These are phyloP conservation scores for Pinus tabuliformis DNA, from an alignment of 75 land plant species.

Conservation along the genomic window DNA sequence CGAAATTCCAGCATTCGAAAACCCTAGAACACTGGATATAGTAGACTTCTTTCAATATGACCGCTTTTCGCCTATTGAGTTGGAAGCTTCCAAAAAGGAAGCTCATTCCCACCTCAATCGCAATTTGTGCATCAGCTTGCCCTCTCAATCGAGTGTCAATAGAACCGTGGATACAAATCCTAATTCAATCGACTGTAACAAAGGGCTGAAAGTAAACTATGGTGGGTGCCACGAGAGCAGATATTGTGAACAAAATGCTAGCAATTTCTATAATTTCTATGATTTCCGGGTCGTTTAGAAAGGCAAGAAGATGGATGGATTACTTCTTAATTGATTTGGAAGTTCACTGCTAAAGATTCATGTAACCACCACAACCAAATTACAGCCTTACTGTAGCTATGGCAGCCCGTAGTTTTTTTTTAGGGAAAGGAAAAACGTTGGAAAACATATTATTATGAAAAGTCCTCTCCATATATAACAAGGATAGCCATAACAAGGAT, in stretches of 20 bases:
- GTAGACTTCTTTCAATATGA: background rate
- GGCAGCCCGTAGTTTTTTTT: too few species aligned
- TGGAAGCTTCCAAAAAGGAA: background rate
- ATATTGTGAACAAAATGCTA: background rate
- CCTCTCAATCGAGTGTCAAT: background rate
- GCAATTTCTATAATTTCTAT: background rate
- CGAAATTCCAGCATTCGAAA: too few species aligned
- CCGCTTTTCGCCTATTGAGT: background rate
- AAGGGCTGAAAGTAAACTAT: background rate
- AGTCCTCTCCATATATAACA: too few species aligned
- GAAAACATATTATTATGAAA: too few species aligned
- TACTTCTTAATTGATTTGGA: too few species aligned
- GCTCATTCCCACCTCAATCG: constrained; percentile 11
- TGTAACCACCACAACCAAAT: too few species aligned
- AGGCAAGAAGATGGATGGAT: too few species aligned
- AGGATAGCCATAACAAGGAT: too few species aligned
- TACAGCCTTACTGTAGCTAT: too few species aligned
- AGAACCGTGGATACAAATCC: background rate
- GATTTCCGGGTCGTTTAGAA: background rate
- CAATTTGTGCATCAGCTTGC: constrained; percentile 25
- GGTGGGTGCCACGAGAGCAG: background rate
- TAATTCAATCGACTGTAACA: background rate
- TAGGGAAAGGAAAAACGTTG: too few species aligned
- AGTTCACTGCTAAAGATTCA: too few species aligned
- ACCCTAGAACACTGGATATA: too few species aligned